Evolutionary conservation across 495 filamentous ascomycete genomes (phyloP).

Genomic region (Aspergillus avenaceus): DNA sequence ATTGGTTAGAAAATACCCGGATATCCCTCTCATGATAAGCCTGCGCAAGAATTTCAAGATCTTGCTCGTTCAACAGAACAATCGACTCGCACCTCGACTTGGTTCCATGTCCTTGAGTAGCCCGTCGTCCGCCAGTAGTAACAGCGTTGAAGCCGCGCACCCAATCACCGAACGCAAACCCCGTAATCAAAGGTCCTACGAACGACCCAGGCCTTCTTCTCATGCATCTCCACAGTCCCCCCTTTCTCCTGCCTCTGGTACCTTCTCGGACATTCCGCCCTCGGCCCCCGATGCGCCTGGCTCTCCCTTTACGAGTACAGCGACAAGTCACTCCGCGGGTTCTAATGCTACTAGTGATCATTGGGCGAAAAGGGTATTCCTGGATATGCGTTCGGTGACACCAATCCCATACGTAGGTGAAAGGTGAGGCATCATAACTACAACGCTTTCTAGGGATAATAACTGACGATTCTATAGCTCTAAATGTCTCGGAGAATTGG

Average conservation of each 20-base stretch:
- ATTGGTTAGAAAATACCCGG: slow-evolving; percentile 22
- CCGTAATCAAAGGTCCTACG: slow-evolving; percentile 35
- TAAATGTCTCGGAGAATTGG: slow-evolving; percentile 42
- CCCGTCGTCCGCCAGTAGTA: slow-evolving; percentile 24
- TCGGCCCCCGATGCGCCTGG: slow-evolving; percentile 36
- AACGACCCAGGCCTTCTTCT: slow-evolving; percentile 28
- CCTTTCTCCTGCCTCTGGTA: slow-evolving; percentile 27
- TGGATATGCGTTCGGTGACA: slow-evolving; percentile 33
- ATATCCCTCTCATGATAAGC: slow-evolving; percentile 25
- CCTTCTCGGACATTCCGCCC: slow-evolving; percentile 34
- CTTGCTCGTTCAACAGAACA: slow-evolving; percentile 36
- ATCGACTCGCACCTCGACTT: slow-evolving; percentile 29
- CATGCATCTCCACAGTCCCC: slow-evolving; percentile 29
- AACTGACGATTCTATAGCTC: slow-evolving; percentile 36
- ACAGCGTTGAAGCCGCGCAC: slow-evolving; percentile 24
- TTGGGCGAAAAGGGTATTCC: slow-evolving; percentile 51
- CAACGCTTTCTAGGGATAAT: not conserved
- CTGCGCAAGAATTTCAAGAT: slow-evolving; percentile 32
- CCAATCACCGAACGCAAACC: slow-evolving; percentile 29
- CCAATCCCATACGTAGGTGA: slow-evolving; percentile 33
- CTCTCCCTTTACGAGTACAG: slow-evolving; percentile 38
- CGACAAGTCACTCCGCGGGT: slow-evolving; percentile 31
- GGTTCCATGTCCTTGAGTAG: slow-evolving; percentile 33
- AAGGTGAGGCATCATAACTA: slow-evolving; percentile 28
- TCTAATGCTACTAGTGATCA: slow-evolving; percentile 35